Conservation (phyloP, 2,329 filamentous ascomycete species). For the Fusarium sp. region DNA sequence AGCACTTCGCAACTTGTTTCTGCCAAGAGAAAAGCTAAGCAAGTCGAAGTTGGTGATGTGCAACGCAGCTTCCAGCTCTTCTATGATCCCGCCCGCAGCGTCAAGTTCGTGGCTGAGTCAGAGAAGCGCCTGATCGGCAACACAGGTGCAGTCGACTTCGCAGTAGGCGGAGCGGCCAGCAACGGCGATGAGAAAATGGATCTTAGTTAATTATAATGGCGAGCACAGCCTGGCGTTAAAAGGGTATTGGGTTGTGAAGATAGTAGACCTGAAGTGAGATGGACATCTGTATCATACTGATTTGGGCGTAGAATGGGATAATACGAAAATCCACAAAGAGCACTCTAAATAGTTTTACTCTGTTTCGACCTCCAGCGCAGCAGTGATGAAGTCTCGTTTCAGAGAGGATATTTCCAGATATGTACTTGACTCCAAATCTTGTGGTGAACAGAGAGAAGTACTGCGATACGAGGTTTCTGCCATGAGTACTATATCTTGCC, state of each 20-base stretch:
- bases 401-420: background rate
- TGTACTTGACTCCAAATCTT: background rate
- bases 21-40: slow-evolving; percentile 85
- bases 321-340: slow-evolving; percentile 23
- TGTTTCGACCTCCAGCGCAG: background rate
- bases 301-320: slow-evolving; percentile 42
- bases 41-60: slow-evolving; percentile 87
- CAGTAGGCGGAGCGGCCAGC: slow-evolving; percentile 46
- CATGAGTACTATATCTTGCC: background rate
- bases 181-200: slow-evolving; percentile 60
- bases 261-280: slow-evolving; percentile 24
- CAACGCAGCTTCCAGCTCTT: slow-evolving; percentile 94
- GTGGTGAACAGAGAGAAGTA: background rate
- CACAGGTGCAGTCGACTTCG: slow-evolving; percentile 80
- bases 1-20: slow-evolving; percentile 90
- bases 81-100: slow-evolving; percentile 87
- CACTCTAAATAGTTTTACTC: slow-evolving; percentile 17
- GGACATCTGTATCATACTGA: slow-evolving; percentile 45
- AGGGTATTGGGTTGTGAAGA: slow-evolving; percentile 34
- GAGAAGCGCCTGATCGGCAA: slow-evolving; percentile 95
- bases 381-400: background rate
- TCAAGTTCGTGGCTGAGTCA: slow-evolving; percentile 88
- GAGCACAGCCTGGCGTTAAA: slow-evolving; percentile 46
- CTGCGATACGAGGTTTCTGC: background rate
- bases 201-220: slow-evolving; percentile 50